Evolutionary conservation across 139 green algal genomes (phyloP), one percentile per base, ranked within the genome.

Genomic region (Monoraphidium neglectum): DNA sequence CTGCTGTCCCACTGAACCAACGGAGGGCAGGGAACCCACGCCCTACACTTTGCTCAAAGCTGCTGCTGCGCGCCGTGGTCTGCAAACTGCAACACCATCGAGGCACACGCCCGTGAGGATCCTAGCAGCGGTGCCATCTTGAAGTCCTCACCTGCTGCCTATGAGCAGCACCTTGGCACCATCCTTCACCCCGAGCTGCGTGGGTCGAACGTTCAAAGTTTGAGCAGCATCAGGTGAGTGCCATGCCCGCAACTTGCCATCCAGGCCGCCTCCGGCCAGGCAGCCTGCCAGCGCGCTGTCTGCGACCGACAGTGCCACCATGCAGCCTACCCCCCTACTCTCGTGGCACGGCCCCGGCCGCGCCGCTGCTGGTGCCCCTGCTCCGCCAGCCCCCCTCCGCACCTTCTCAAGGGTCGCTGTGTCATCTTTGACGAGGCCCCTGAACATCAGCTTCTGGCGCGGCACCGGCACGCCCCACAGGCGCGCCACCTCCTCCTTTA

Each of bases 401-500:
- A 77, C 77, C 68, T 82, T 71, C 5, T 74, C 36, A 37, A 87
- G 64, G 2, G 75, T 83, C 35, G 26, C 47, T 13, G 6, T 49
- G 38, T 90, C 86, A 38, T 86, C 79, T 57, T 90, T 86, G 1
- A 90, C 60, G 15, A 72, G 33, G 0, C 85, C 85, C 35, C 84
- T 88, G 70, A 68, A 87, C 70, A 91, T 83, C 15, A 91, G 73
- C 70, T 91, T 91, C 68, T 91, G 86, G 35, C 83, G 83, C 10
- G 70, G 70, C 0, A 59, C 59, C 0, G 86, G 86, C 0, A 91
- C 78, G 47, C 77, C 76, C 66, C 79, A 54, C 36, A 61, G 30
- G 32, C 72, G 71, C 49, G 70, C 68, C 33, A 81, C 76, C 51
- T 74, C 49, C 43, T 28, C 47, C 40, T 10, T 51, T 8, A 51